Evolutionary conservation across 2,329 filamentous ascomycete species (phyloP).

Genomic region (Huntiella moniliformis): DNA sequence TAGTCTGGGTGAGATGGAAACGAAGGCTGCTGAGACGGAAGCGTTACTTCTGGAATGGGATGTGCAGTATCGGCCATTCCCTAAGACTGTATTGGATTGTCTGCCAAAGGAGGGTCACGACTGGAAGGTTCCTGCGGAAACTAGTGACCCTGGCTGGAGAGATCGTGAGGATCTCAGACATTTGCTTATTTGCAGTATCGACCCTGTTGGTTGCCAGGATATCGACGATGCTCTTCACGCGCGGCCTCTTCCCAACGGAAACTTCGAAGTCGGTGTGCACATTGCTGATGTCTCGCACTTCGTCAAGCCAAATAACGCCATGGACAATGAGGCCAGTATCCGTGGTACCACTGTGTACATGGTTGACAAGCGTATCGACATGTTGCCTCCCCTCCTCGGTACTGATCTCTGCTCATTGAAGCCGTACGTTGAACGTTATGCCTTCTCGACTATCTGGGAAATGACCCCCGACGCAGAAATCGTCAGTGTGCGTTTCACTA

Average conservation of each 20-base stretch:
- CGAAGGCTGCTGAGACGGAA: slow-evolving; percentile 94
- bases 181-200: slow-evolving; percentile 89
- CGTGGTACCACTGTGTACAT: slow-evolving; percentile 93
- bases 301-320: slow-evolving; percentile 88
- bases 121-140: slow-evolving; percentile 74
- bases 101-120: slow-evolving; percentile 78
- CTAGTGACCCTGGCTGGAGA: slow-evolving; percentile 70
- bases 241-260: slow-evolving; percentile 67
- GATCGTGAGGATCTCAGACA: slow-evolving; percentile 68
- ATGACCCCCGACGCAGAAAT: slow-evolving; percentile 71
- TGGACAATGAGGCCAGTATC: slow-evolving; percentile 88
- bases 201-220: slow-evolving; percentile 88
- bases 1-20: slow-evolving; percentile 81
- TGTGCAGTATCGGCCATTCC: slow-evolving; percentile 93
- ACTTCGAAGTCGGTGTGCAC: slow-evolving; percentile 90
- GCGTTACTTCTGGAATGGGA: slow-evolving; percentile 87
- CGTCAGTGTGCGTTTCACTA: slow-evolving; percentile 72
- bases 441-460: slow-evolving; percentile 79
- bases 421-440: slow-evolving; percentile 87
- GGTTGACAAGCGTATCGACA: slow-evolving; percentile 98
- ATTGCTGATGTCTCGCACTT: slow-evolving; percentile 99
- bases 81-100: slow-evolving; percentile 87
- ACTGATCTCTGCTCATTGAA: slow-evolving; percentile 94
- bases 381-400: slow-evolving; percentile 90
- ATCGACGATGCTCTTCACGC: slow-evolving; percentile 96